Base-by-base conservation (phyloP, 2,329 filamentous ascomycete species). In the Talaromyces sp. region DNA sequence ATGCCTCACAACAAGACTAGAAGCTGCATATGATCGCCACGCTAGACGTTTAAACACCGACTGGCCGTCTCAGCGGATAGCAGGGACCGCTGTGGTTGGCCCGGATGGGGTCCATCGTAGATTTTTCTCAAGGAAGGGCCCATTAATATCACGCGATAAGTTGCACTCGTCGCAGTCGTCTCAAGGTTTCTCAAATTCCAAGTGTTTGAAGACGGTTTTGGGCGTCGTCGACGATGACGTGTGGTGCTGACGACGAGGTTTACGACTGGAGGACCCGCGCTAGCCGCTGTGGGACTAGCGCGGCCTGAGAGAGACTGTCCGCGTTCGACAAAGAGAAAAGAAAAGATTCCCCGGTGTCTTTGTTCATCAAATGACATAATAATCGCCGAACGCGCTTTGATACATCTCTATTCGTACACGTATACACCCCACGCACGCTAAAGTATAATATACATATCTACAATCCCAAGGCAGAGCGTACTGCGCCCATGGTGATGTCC, bases 401-500 rank as follows among this genome's bases (percentile, higher is more conserved):
- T n/a, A 4, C 35, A 38, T 52, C 26, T 52, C 17, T 52, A 26
- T 29, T 52, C 26, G 27, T 27, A 52, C 48, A 26, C 26, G 26
- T 52, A 10, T 11, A 12, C 26, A n/a, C n/a, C 48, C 6, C 8
- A 48, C 10, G 9, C 12, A n/a, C 19, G 10, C 17, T 21, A 21
- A 46, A 48, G 12, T 57, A 57, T 17, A 29, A 29, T 29, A 41
- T 67, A n/a, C n/a, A n/a, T n/a, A n/a, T n/a, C n/a, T 57, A 75
- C 53, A 75, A 61, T 8, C 73, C 73, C 63, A 74, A 66, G 12
- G 65, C 67, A 54, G 67, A 61, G 48, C 67, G 68, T n/a, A 75
- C 67, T 29, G 64, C 64, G 48, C 59, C 59, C 70, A 75, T 74
- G 6, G 73, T 75, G 38, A 62, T 24, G 27, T 65, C 64, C 24